Evolutionary conservation across 2,329 filamentous ascomycete genomes (phyloP), one percentile per base, ranked within the genome.

Genomic region (Colletotrichum caudatum): DNA sequence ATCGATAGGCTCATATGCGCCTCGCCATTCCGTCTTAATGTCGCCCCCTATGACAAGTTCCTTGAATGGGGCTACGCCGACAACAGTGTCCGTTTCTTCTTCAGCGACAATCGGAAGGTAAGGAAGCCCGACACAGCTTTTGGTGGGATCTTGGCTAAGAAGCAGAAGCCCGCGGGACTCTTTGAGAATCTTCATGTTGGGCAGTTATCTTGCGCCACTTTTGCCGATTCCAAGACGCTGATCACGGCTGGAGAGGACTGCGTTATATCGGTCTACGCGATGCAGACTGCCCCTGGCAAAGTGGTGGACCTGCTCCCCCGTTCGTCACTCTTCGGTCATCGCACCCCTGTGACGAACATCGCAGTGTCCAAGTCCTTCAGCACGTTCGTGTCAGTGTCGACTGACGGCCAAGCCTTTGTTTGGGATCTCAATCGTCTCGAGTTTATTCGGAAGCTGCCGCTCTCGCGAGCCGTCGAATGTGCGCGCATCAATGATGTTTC

Each of bases 21-120:
- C 4, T 93, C 93, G 20, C 91, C 94, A 0, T 94, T 97, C 81
- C 89, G 94, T 26, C 86, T 98, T 53, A 96, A 98, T 77, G 90
- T 98, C 16, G 93, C 95, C 0, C 95, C 95, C 0, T 97, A 94
- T 78, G 95, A 98, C 81, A 94, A 94, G 76, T 97, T 94, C 77
- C 88, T 98, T 75, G 94, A 98, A 82, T 98, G 95, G 95, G 95
- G 95, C 1, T 98, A 97, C 76, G 93, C 94, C 0, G 96, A 99
- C 80, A 94, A 93, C 76, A 97, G 94, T 75, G 89, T 99, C 37
- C 92, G 96, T 5, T 98, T 99, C 84, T 97, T 94, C 82, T 90
- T 92, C 66, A 91, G 92, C 59, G 94, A 97, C 75, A 93, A 90
- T 69, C 91, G 93, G 78, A 95, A 94, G 83, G 87, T 90, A 82